phyloP scores from a whole-genome alignment of 2,329 filamentous ascomycete species.

The Rutstroemia sp. region DNA sequence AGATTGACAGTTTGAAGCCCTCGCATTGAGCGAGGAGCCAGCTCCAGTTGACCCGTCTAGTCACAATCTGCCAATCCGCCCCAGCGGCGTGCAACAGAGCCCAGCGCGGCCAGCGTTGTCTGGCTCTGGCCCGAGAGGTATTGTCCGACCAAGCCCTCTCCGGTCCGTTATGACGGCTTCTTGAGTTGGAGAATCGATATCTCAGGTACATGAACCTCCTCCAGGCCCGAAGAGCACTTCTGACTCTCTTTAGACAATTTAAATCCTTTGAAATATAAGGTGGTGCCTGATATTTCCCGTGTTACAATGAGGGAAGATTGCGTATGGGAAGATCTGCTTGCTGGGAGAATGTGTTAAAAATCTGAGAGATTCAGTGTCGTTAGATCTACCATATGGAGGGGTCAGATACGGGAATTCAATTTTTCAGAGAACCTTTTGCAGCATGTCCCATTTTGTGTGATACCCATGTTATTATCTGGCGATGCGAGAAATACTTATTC shows the following conservation, averaged over 20 bases:
- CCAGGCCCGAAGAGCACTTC: neutral
- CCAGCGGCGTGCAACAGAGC: slow-evolving; percentile 37
- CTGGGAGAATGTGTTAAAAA: neutral
- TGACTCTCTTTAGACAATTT: slow-evolving; percentile 5
- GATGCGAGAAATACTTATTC: neutral
- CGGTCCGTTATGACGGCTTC: slow-evolving; percentile 54
- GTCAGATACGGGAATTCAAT: slow-evolving; percentile 1
- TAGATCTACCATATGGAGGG: neutral
- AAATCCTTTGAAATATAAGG: slow-evolving; percentile 8
- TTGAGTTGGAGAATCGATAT: slow-evolving; percentile 27
- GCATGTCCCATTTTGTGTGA: neutral
- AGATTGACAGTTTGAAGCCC: slow-evolving; percentile 88
- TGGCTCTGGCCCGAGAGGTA: slow-evolving; percentile 31
- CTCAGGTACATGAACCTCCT: slow-evolving; percentile 3
- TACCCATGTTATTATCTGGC: neutral
- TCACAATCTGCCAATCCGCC: slow-evolving; percentile 36
- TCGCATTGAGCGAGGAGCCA: slow-evolving; percentile 81
- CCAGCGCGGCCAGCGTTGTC: slow-evolving; percentile 33
- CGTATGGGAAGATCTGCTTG: slow-evolving; percentile 9
- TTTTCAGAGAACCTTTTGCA: slow-evolving; percentile 4
- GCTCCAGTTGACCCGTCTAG: slow-evolving; percentile 50
- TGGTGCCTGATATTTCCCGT: slow-evolving; percentile 9
- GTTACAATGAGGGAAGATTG: slow-evolving; percentile 9
- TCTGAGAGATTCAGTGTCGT: slow-evolving; percentile 5
- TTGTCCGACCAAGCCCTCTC: slow-evolving; percentile 54